phyloP scores from a whole-genome alignment of 495 filamentous ascomycete genomes.

The Neurospora tetraspora region DNA sequence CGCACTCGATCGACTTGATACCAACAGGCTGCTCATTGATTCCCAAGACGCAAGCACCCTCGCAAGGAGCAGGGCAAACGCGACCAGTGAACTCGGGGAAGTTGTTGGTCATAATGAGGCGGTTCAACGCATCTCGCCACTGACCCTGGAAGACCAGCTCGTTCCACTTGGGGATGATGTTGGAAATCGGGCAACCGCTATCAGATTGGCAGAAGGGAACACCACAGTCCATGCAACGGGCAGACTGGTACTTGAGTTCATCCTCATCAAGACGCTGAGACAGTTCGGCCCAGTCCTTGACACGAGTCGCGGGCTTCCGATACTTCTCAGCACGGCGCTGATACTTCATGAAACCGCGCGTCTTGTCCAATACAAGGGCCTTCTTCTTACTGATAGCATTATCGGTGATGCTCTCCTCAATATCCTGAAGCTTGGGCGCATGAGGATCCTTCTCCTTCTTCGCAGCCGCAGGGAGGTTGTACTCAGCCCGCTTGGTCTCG shows the following conservation, averaged over 20 bases:
- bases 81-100: constrained; percentile 99
- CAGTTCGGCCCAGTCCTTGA: constrained; percentile 91
- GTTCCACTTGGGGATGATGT: constrained; percentile 99
- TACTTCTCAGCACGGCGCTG: constrained; percentile 92
- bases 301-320: constrained; percentile 73
- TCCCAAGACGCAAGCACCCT: constrained; percentile 93
- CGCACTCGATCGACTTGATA: constrained; percentile 99
- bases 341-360: constrained; percentile 98
- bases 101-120: constrained; percentile 97
- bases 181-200: constrained; percentile 93
- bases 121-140: constrained; percentile 92
- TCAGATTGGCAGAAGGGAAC: constrained; percentile 99
- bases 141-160: constrained; percentile 84
- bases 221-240: constrained; percentile 99
- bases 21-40: constrained; percentile 98
- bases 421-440: constrained; percentile 79
- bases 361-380: constrained; percentile 94
- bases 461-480: constrained; percentile 59
- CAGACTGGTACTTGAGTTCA: constrained; percentile 96
- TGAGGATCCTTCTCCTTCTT: constrained; percentile 57
- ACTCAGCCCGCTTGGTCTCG: constrained; percentile 72
- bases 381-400: constrained; percentile 87
- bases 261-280: constrained; percentile 86
- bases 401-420: constrained; percentile 89
- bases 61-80: constrained; percentile 95